phyloP scores from a whole-genome alignment of 1,284 basidiomycete species.

The Golubevia sp. region DNA sequence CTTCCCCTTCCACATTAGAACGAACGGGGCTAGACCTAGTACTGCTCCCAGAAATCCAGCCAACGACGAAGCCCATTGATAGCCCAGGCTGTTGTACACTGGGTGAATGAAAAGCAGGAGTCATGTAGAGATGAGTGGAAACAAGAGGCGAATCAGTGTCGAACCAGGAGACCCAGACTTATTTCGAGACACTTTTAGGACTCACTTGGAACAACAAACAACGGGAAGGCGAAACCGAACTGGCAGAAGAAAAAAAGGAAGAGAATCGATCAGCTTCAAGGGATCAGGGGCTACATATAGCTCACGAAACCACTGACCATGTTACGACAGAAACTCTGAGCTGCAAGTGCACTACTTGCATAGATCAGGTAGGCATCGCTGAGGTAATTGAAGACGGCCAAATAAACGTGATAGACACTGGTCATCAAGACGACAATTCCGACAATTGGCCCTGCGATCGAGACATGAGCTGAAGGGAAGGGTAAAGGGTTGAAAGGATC shows the following conservation, averaged over 20 bases:
- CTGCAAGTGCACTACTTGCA: slow-evolving; percentile 77
- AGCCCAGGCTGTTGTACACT: slow-evolving; percentile 70
- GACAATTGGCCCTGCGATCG: slow-evolving; percentile 65
- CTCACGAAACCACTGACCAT: too few relatives aligned
- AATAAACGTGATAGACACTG: slow-evolving; percentile 55
- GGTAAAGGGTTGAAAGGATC: too few relatives aligned
- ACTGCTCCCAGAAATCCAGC: slow-evolving; percentile 70
- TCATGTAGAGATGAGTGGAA: slow-evolving; percentile 71
- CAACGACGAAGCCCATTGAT: slow-evolving; percentile 74
- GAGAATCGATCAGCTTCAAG: too few relatives aligned
- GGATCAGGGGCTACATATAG: too few relatives aligned
- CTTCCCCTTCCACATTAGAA: slow-evolving; percentile 71
- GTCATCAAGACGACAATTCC: slow-evolving; percentile 43
- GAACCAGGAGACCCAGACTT: slow-evolving; percentile 13
- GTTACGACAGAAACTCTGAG: slow-evolving; percentile 73
- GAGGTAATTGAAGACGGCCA: slow-evolving; percentile 39
- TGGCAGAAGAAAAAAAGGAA: slow-evolving; percentile 22
- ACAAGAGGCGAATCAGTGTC: slow-evolving; percentile 64
- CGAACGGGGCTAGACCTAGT: slow-evolving; percentile 72
- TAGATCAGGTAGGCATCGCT: slow-evolving; percentile 64
- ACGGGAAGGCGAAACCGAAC: slow-evolving; percentile 33
- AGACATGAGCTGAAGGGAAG: too few relatives aligned
- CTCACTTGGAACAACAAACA: slow-evolving; percentile 32
- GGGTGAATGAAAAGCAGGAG: slow-evolving; percentile 13
- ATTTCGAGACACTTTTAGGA: background rate